phyloP scores from a whole-genome alignment of 2,329 filamentous ascomycete genomes.

The Penicillium aurantiogriseum region DNA sequence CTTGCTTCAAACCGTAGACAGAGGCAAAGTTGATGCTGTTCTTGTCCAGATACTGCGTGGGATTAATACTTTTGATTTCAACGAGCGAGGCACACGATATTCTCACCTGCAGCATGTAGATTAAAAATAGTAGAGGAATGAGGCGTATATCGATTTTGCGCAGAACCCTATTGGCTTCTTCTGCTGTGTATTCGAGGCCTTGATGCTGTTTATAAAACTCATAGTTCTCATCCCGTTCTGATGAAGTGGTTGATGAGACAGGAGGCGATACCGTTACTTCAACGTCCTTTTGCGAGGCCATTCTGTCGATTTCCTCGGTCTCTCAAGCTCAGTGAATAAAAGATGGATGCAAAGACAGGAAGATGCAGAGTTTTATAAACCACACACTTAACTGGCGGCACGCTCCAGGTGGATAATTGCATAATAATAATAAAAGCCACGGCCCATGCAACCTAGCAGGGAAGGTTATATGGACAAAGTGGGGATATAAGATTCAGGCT shows the following conservation, averaged over 20 bases:
- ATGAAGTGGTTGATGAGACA: slow-evolving; percentile 9
- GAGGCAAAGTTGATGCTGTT: slow-evolving; percentile 48
- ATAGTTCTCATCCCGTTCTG: slow-evolving; percentile 39
- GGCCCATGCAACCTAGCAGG: neutral
- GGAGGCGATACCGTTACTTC: slow-evolving; percentile 12
- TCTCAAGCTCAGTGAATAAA: neutral
- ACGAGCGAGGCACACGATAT: too few species aligned
- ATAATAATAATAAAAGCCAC: slow-evolving; percentile 1
- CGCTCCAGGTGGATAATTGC: neutral
- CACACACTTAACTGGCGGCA: neutral
- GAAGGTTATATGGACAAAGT: neutral
- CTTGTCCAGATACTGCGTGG: slow-evolving; percentile 51
- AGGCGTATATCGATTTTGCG: slow-evolving; percentile 57
- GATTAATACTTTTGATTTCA: neutral
- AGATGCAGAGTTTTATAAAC: neutral
- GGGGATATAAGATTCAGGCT: neutral
- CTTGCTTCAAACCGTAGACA: slow-evolving; percentile 32
- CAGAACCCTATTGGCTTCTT: slow-evolving; percentile 41
- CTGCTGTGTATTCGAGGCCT: slow-evolving; percentile 22
- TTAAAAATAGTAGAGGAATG: slow-evolving; percentile 57
- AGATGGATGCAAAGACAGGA: neutral
- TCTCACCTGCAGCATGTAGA: slow-evolving; percentile 59
- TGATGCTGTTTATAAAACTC: slow-evolving; percentile 33
- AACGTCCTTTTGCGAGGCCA: slow-evolving; percentile 7
- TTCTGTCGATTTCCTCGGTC: neutral